These are phyloP conservation scores for Colletotrichum orchidophilum DNA, from an alignment of 2,329 filamentous ascomycete genomes.

Conservation along the genomic window DNA sequence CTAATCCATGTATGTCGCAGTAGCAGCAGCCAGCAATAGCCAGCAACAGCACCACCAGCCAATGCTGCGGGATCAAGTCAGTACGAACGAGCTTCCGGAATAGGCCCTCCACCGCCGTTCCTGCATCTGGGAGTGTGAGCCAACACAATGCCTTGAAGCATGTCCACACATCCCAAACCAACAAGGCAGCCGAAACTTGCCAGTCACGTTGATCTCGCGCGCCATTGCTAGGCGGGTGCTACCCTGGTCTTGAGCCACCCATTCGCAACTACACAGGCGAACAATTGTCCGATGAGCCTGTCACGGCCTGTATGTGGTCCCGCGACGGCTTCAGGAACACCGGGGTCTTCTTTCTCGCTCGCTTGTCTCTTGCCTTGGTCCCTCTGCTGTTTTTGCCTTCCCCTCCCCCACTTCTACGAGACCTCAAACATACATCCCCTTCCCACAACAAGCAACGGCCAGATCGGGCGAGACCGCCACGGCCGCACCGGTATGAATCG, in stretches of 20 bases:
- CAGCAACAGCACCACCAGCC: not conserved
- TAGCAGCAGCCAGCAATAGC: not conserved
- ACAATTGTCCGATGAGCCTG: slow-evolving; percentile 7
- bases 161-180: slow-evolving; percentile 11
- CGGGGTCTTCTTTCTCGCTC: not conserved
- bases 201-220: not conserved
- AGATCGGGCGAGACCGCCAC: slow-evolving; percentile 12
- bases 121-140: not conserved
- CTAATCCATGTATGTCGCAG: not conserved
- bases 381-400: not conserved
- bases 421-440: not conserved
- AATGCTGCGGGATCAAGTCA: not conserved
- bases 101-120: not conserved
- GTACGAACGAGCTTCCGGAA: not conserved
- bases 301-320: not conserved
- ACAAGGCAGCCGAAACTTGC: slow-evolving; percentile 2
- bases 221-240: not conserved
- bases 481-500: not conserved
- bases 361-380: not conserved
- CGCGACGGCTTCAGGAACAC: not conserved
- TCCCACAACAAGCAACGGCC: not conserved
- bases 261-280: not conserved
- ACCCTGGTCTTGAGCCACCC: not conserved
- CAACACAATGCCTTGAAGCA: slow-evolving; percentile 1
- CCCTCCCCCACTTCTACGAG: not conserved